Conservation (phyloP, 1,284 basidiomycete genomes). For the Pseudozyma sp. region DNA sequence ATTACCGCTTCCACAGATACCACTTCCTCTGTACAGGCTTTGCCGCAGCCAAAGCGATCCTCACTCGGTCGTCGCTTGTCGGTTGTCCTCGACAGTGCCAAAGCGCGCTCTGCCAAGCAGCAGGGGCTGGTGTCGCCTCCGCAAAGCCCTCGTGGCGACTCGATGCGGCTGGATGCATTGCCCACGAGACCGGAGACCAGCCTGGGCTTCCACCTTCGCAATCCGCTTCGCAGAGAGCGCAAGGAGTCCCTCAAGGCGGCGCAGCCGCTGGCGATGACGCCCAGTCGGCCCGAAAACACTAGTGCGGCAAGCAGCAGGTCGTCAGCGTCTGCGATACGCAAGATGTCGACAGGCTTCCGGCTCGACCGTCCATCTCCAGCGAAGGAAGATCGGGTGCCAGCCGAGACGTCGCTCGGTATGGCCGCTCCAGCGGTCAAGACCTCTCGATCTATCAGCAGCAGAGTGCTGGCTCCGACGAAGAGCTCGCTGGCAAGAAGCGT, state of each 20-base stretch:
- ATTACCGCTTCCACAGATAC: not conserved
- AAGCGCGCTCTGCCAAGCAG: conserved; percentile 3
- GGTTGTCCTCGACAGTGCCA: conserved; percentile 19
- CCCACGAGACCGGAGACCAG: conserved; percentile 32
- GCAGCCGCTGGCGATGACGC: not conserved
- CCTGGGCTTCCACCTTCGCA: conserved; percentile 35
- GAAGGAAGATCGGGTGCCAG: not conserved
- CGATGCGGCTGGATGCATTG: not conserved
- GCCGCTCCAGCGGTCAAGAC: conserved; percentile 8
- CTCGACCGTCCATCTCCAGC: conserved; percentile 10
- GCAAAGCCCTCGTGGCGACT: conserved; percentile 9
- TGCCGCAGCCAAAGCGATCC: conserved; percentile 1
- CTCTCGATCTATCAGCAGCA: conserved; percentile 20
- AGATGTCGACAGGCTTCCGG: conserved; percentile 21
- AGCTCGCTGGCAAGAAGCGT: conserved; percentile 37
- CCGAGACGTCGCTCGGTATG: conserved; percentile 36
- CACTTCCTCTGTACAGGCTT: not conserved
- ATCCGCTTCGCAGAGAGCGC: conserved; percentile 31
- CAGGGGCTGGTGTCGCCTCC: conserved; percentile 9
- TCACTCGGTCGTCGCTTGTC: conserved; percentile 33
- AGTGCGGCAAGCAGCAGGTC: conserved; percentile 6
- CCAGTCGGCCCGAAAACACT: not conserved
- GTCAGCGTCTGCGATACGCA: conserved; percentile 23
- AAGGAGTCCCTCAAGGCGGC: conserved; percentile 13
- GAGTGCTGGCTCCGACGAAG: conserved; percentile 31